Percentiles rank a stretch among this genome's conserved stretches.
Evolutionary conservation across 176 grass and related monocot genomes (phyloP).

Genomic region (Phyllostachys edulis): DNA sequence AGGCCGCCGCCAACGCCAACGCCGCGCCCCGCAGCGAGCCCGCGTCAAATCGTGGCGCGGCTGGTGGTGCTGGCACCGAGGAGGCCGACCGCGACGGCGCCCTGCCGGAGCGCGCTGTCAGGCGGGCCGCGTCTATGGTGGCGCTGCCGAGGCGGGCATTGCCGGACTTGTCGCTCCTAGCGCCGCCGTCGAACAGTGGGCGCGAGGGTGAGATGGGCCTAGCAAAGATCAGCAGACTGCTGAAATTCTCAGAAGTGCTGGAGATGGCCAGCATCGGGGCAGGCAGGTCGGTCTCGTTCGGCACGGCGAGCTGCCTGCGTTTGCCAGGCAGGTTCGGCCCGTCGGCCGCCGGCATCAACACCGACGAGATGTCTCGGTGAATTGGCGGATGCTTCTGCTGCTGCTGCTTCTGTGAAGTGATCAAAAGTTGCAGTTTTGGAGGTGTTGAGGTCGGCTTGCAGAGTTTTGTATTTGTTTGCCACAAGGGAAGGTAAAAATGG

Average conservation of each 20-base stretch:
- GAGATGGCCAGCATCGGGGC: constrained; percentile 4
- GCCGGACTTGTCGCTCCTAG: constrained; percentile 23
- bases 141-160: constrained; percentile 21
- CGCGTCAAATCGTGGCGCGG: neutral
- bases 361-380: constrained; percentile 20
- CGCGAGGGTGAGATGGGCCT: constrained; percentile 33
- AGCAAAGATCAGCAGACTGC: constrained; percentile 13
- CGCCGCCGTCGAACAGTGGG: constrained; percentile 30
- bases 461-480: constrained; percentile 30
- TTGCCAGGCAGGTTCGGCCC: constrained; percentile 12
- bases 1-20: neutral
- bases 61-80: neutral
- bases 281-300: constrained; percentile 25
- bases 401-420: neutral
- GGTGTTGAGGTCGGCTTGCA: neutral
- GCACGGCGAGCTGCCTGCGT: neutral
- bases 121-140: constrained; percentile 42
- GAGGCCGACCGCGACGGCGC: neutral
- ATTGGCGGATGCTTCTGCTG: neutral
- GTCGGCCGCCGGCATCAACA: neutral
- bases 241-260: constrained; percentile 20
- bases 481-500: constrained; percentile 29
- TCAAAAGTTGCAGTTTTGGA: neutral
- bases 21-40: neutral
- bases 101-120: constrained; percentile 5